phyloP scores from a whole-genome alignment of 768 basidiomycete species.

The Tulasnella sp. region DNA sequence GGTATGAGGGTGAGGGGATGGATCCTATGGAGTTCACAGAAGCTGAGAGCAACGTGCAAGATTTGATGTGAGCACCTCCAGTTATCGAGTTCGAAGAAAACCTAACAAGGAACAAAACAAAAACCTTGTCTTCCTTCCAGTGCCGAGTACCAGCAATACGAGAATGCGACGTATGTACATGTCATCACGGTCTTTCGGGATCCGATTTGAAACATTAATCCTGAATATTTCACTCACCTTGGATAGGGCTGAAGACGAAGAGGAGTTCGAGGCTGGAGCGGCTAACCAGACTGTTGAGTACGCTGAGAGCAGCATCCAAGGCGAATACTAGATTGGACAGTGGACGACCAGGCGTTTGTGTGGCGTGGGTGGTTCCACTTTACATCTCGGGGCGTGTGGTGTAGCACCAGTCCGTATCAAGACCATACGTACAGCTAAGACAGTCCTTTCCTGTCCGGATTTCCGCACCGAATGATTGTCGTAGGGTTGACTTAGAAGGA shows the following conservation, averaged over 20 bases:
- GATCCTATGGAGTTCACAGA: conserved; percentile 75
- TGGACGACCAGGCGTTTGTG: no score
- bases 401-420: no score
- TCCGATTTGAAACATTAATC: not conserved
- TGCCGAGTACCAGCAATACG: conserved; percentile 19
- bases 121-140: not conserved
- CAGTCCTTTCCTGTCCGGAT: no score
- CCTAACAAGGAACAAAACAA: conserved; percentile 23
- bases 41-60: conserved; percentile 71
- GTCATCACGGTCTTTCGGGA: not conserved
- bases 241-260: conserved; percentile 17
- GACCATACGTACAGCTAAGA: no score
- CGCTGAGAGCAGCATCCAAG: conserved; percentile 17
- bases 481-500: no score
- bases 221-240: not conserved
- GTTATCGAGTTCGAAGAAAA: conserved; percentile 43
- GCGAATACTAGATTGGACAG: conserved; percentile 1
- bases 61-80: conserved; percentile 53
- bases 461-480: no score
- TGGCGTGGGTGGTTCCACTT: no score
- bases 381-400: no score
- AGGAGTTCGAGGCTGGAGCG: conserved; percentile 7
- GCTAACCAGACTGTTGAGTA: conserved; percentile 10
- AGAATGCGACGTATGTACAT: conserved; percentile 18
- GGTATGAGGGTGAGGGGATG: conserved; percentile 71